Evolutionary conservation across 2,329 filamentous ascomycete genomes (phyloP).

Genomic region (Ascochyta fabae): DNA sequence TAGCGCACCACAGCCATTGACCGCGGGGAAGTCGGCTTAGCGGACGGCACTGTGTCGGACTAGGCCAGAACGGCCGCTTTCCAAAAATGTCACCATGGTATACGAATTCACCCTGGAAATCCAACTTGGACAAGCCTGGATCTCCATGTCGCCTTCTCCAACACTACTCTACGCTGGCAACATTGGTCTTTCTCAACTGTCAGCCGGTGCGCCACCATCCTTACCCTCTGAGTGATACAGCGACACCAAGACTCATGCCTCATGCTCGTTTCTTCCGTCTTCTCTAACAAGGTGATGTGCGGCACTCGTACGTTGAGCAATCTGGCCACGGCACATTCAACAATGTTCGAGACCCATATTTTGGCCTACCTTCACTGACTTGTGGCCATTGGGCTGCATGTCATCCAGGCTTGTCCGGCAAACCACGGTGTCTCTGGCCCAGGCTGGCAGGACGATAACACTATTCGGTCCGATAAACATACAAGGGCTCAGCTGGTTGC

Average conservation of each 20-base stretch:
- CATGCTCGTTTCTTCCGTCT: conserved; percentile 22
- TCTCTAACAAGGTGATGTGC: conserved; percentile 22
- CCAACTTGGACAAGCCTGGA: conserved; percentile 25
- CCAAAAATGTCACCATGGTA: conserved; percentile 34
- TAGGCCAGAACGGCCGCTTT: conserved; percentile 39
- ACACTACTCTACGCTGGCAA: conserved; percentile 5
- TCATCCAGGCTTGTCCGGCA: conserved; percentile 19
- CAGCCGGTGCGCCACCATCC: conserved; percentile 17
- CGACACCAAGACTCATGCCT: conserved; percentile 19
- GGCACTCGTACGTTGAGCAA: conserved; percentile 16
- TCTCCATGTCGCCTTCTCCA: conserved; percentile 12
- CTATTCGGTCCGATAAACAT: conserved; percentile 43
- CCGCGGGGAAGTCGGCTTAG: conserved; percentile 44
- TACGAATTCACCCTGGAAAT: conserved; percentile 21
- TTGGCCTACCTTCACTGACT: conserved; percentile 26
- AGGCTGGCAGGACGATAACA: conserved; percentile 36
- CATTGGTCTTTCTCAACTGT: conserved; percentile 13
- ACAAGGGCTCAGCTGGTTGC: conserved; percentile 29
- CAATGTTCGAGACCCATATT: conserved; percentile 36
- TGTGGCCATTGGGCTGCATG: conserved; percentile 29
- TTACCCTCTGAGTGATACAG: conserved; percentile 17
- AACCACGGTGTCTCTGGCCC: conserved; percentile 31
- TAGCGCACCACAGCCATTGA: conserved; percentile 43
- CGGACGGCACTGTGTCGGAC: conserved; percentile 29
- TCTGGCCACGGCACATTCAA: conserved; percentile 21